Base-by-base conservation (phyloP, 2,329 filamentous ascomycete genomes). In the Sphaerulina vaccinii region DNA sequence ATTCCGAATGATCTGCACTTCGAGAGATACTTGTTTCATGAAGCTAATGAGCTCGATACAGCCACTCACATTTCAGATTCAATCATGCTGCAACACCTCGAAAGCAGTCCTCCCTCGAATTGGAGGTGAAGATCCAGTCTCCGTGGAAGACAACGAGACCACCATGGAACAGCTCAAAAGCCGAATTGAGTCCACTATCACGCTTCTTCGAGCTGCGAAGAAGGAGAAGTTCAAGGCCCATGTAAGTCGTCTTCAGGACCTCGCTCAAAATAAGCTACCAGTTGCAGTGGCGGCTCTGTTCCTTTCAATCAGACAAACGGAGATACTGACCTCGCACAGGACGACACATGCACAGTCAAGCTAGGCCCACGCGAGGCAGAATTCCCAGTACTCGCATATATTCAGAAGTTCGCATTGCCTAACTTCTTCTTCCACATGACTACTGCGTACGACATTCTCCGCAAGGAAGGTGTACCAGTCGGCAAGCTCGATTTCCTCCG, bases 351-450 rank as follows among this genome's bases (percentile, higher is more conserved):
- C n/a, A 33, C 6, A 13, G 36, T 49, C 15, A 32, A 29, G 16
- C 18, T 39, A 11, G 36, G 36, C 19, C n/a, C n/a, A 18, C 5
- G 27, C 13, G 22, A 49, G 16, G 24, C 37, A 5, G 71, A 71
- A 51, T 73, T 78, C 49, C 70, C 8, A 21, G 37, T n/a, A 6
- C 57, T 70, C 49, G 67, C 71, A 2, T 86, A 81, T 62, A 62
- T 80, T 18, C 62, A 68, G 35, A 68, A 69, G 2, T 81, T 76
- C 65, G 73, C 69, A 3, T 49, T 83, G 37, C 82, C 84, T 18
- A 85, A 86, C 62, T 64, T 85, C 59, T 85, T 75, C 71, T 88
- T 87, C 69, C 85, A 87, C 64, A 58, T 80, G 11, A 75, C 68
- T 2, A 83, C 75, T 10, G 74, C 80, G 8, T 87, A 87, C 70